These are phyloP conservation scores for Xeromyces bisporus DNA, from an alignment of 495 filamentous ascomycete genomes.

Conservation along the genomic window DNA sequence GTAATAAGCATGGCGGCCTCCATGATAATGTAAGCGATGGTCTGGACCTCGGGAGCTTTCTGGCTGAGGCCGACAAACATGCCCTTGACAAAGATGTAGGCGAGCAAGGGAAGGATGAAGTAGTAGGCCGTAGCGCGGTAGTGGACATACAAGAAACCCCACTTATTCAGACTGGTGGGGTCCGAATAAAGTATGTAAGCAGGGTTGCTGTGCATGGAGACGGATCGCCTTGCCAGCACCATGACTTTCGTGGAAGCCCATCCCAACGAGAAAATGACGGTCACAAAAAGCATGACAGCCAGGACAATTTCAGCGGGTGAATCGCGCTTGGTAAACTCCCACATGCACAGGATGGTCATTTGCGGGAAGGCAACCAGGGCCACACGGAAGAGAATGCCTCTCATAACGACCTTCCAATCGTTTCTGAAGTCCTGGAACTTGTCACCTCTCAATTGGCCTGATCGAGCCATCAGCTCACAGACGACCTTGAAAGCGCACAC, in stretches of 20 bases:
- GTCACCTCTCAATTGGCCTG: slow-evolving; percentile 66
- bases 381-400: slow-evolving; percentile 83
- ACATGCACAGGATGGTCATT: slow-evolving; percentile 79
- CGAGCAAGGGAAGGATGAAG: slow-evolving; percentile 72
- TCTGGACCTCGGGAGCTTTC: slow-evolving; percentile 54
- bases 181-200: slow-evolving; percentile 97
- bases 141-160: slow-evolving; percentile 96
- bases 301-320: slow-evolving; percentile 78
- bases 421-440: slow-evolving; percentile 90
- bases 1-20: slow-evolving; percentile 68
- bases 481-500: slow-evolving; percentile 66
- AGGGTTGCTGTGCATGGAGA: slow-evolving; percentile 86
- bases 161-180: slow-evolving; percentile 82
- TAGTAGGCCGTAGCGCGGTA: slow-evolving; percentile 95
- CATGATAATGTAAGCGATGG: slow-evolving; percentile 69
- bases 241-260: slow-evolving; percentile 88
- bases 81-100: slow-evolving; percentile 68
- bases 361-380: slow-evolving; percentile 87
- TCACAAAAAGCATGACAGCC: slow-evolving; percentile 77
- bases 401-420: slow-evolving; percentile 72
- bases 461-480: slow-evolving; percentile 55
- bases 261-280: slow-evolving; percentile 58
- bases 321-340: slow-evolving; percentile 80
- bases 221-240: slow-evolving; percentile 70
- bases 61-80: slow-evolving; percentile 87